Evolutionary conservation across 2,329 filamentous ascomycete species (phyloP).

Genomic region (Zarea fungicola): DNA sequence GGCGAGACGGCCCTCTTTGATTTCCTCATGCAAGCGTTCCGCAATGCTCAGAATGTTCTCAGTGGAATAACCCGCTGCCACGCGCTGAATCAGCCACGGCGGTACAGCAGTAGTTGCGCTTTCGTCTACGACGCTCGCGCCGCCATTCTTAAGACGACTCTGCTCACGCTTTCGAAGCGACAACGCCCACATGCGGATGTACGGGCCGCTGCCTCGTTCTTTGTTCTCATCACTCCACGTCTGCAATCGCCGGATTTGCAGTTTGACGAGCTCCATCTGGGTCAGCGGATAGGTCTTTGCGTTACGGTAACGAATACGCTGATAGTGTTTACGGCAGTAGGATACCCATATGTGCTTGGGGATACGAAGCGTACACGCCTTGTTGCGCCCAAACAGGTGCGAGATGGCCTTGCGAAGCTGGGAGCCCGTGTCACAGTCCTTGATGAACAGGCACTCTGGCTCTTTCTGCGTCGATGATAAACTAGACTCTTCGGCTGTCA

Average conservation of each 20-base stretch:
- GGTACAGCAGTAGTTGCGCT: conserved; percentile 27
- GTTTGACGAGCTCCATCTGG: conserved; percentile 59
- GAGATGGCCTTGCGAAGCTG: conserved; percentile 70
- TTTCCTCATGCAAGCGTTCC: conserved; percentile 38
- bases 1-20: conserved; percentile 35
- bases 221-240: conserved; percentile 54
- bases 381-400: conserved; percentile 80
- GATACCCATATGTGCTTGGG: conserved; percentile 67
- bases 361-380: conserved; percentile 66
- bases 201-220: conserved; percentile 23
- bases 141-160: conserved; percentile 42
- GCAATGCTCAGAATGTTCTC: conserved; percentile 43
- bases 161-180: conserved; percentile 61
- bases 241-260: conserved; percentile 58
- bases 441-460: conserved; percentile 48
- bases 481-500: conserved; percentile 14
- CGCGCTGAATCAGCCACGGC: conserved; percentile 44
- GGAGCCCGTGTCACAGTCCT: conserved; percentile 54
- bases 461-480: conserved; percentile 17
- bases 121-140: conserved; percentile 25
- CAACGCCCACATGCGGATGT: conserved; percentile 50
- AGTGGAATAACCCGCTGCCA: conserved; percentile 44
- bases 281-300: conserved; percentile 53
- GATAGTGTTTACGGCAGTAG: conserved; percentile 78
- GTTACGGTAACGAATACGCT: conserved; percentile 67